phyloP scores from a whole-genome alignment of 1,284 basidiomycete species.

The Ganoderma sinense region DNA sequence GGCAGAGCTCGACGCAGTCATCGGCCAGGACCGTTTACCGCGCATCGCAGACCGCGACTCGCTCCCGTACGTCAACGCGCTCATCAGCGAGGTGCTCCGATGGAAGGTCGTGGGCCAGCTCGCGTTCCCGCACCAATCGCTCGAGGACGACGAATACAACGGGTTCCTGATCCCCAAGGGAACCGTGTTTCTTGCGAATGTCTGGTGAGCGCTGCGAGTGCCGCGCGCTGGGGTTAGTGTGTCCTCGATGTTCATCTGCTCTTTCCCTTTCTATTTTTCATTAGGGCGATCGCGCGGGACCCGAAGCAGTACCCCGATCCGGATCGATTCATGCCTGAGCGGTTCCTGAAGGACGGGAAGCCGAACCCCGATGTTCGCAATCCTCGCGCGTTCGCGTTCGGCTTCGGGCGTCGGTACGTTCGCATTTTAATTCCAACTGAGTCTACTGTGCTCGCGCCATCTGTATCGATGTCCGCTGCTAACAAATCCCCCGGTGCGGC shows the following conservation, averaged over 20 bases:
- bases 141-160: conserved; percentile 22
- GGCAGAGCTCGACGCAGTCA: conserved; percentile 12
- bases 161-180: conserved; percentile 27
- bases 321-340: conserved; percentile 27
- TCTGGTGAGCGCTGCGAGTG: conserved; percentile 9
- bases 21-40: conserved; percentile 13
- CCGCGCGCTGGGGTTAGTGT: background rate
- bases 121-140: conserved; percentile 3
- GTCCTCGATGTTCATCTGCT: background rate
- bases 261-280: background rate
- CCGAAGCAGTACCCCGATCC: conserved; percentile 24
- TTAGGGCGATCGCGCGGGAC: conserved; percentile 23
- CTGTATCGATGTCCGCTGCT: background rate
- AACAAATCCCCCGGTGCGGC: background rate
- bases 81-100: conserved; percentile 8
- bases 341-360: conserved; percentile 26
- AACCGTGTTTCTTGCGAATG: conserved; percentile 27
- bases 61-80: conserved; percentile 12
- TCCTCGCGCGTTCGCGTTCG: conserved; percentile 31
- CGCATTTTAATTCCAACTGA: background rate
- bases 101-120: conserved; percentile 10
- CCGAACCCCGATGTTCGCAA: conserved; percentile 15
- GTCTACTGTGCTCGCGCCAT: background rate
- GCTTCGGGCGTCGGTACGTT: conserved; percentile 23
- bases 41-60: background rate